Base-by-base conservation (phyloP, 129 eudicot species). In the Lactuca saligna region DNA sequence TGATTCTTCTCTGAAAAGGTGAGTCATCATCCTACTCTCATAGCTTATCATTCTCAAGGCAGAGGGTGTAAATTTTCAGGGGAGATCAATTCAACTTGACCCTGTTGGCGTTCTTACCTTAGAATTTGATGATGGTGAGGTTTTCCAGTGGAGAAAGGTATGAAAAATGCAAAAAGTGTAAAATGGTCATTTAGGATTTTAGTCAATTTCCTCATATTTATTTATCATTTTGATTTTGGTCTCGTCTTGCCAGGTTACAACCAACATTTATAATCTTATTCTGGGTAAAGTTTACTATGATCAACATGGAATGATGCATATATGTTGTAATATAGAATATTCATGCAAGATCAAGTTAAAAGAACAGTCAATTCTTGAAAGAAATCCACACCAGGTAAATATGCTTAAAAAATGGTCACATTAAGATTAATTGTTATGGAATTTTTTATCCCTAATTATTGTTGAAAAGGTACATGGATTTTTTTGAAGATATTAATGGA, bases 1-100 rank as follows among this genome's bases (percentile, higher is more conserved):
- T 86, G 91, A 14, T 91, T 91, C 71, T 88, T 88, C 80, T 86
- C 98, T 12, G 98, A 91, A 69, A 91, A 91, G 94, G 97, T 88
- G 51, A 88, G 97, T 77, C 97, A 91, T 74, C 97, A 91, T 73
- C 97, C 97, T 12, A 91, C 91, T 11, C 75, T 88, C 65, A 82
- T 91, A 70, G 97, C 97, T 54, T 91, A 96, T 71, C 96, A 91
- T 75, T 86, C 86, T 62, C 89, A 88, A 82, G 97, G 97, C 33
- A 91, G 58, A 54, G 96, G 97, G 49, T 91, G 97, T 94, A 91
- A 84, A 73, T 91, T 91, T 66, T 68, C 82, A 89, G 94, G 97
- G 38, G 38, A 34, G 38, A 34, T 34, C 38, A 85, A 91, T 88
- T 63, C 95, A 85, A 71, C 81, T 88, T 12, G 83, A 88, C 55